These are phyloP conservation scores for Castanea crenata DNA, from an alignment of 306 rosid species.

Conservation along the genomic window DNA sequence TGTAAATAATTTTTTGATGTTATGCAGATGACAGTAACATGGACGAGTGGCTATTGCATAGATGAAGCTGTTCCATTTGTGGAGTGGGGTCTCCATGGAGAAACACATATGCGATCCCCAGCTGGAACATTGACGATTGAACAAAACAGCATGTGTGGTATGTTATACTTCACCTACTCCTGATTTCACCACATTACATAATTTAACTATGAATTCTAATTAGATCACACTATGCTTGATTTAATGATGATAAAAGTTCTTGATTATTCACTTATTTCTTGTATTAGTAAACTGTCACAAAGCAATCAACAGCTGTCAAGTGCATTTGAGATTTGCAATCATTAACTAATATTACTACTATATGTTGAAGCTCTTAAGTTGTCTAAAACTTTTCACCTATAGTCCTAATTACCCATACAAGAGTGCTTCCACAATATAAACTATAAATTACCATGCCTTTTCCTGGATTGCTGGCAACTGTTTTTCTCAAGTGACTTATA, in stretches of 20 bases:
- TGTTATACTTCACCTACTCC: conserved; percentile 5
- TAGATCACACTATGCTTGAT: not conserved
- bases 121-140: conserved; percentile 77
- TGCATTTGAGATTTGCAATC: not conserved
- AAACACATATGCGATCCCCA: conserved; percentile 39
- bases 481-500: not conserved
- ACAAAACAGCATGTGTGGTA: conserved; percentile 86
- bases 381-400: too few species aligned
- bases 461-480: not conserved
- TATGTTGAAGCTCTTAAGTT: too few species aligned
- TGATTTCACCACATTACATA: not conserved
- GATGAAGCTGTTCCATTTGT: conserved; percentile 69
- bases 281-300: not conserved
- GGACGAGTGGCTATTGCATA: conserved; percentile 85
- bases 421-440: too few species aligned
- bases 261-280: not conserved
- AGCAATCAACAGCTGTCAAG: not conserved
- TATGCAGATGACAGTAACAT: conserved; percentile 87
- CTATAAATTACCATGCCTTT: too few species aligned
- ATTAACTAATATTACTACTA: too few species aligned
- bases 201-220: not conserved
- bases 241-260: not conserved
- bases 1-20: not conserved
- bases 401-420: too few species aligned
- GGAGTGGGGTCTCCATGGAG: conserved; percentile 57